Percentiles rank a stretch among this genome's conserved stretches.
Evolutionary conservation across 495 filamentous ascomycete species (phyloP).

Genomic region (Talaromyces thailandensis): DNA sequence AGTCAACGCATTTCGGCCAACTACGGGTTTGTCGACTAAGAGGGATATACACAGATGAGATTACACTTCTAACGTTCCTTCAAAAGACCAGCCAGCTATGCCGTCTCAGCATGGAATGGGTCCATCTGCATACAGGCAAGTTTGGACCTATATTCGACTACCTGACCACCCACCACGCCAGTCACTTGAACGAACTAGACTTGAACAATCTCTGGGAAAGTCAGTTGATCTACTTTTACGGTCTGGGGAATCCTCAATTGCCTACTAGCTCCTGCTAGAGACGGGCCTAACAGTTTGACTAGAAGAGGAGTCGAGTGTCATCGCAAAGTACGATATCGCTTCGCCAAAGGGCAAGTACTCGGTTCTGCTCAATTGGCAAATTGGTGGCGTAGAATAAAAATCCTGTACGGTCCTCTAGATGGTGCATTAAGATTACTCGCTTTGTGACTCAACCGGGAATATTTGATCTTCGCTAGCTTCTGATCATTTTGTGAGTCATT

Average conservation of each 20-base stretch:
- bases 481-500: no score
- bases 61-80: background rate
- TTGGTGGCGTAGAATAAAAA: background rate
- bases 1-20: background rate
- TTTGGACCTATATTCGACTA: conserved; percentile 1
- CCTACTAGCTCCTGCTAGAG: background rate
- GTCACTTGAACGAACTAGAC: background rate
- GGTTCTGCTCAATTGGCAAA: conserved; percentile 1
- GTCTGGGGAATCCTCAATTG: background rate
- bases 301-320: background rate
- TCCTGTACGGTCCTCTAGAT: conserved; percentile 1
- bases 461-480: no score
- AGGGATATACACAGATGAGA: conserved; percentile 3
- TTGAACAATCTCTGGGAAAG: conserved; percentile 1
- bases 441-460: background rate
- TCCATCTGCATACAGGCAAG: background rate
- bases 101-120: background rate
- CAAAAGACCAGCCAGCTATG: background rate
- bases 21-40: background rate
- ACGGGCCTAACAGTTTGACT: background rate
- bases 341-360: background rate
- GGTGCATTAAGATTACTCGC: background rate
- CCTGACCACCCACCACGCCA: background rate
- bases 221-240: background rate
- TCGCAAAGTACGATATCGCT: background rate